Base-by-base conservation (phyloP, 805 yeast species). In the Candida oleophila region DNA sequence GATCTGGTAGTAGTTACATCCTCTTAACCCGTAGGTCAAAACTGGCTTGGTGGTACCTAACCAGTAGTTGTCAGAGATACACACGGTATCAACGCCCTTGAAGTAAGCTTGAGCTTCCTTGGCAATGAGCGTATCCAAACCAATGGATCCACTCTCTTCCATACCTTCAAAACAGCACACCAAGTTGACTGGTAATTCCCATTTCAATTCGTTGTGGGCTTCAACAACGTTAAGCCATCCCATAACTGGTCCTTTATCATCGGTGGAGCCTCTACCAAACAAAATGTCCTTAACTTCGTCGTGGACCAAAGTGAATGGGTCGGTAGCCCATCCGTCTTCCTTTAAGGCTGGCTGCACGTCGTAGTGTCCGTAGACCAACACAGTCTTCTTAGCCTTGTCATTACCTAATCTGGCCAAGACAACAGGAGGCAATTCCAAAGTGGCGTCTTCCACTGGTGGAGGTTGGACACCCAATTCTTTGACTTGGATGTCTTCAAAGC, bases 21-120 rank as follows among this genome's bases (percentile, higher is more conserved):
- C 99, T 73, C 99, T 85, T 59, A 94, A 82, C 42, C 99, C 99
- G 68, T 94, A 94, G 28, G 99, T 94, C 61, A 94, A 81, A 8
- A 89, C 98, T 16, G 99, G 99, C 65, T 94, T 91, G 55, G 83
- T 84, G 51, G 98, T 92, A 55, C 99, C 99, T 50, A 94, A 78
- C 99, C 99, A 94, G 74, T 94, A 94, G 75, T 94, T 94, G 70
- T 94, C 99, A 45, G 94, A 84, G 57, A 94, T 94, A 65, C 97
- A 90, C 44, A 91, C 97, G 33, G 96, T 90, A 64, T 92, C 96
- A 42, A 91, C 96, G 37, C 81, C 84, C 65, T 86, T 83, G 77
- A 94, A 94, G 69, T 89, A 94, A 35, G 69, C 66, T 44, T 77
- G 66, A 46, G 96, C 91, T 73, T 94, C 98, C 37, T 73, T 68